Percentiles rank a stretch among this genome's conserved stretches.
phyloP scores from a whole-genome alignment of 2,329 filamentous ascomycete species.

The Fusarium mangiferae region DNA sequence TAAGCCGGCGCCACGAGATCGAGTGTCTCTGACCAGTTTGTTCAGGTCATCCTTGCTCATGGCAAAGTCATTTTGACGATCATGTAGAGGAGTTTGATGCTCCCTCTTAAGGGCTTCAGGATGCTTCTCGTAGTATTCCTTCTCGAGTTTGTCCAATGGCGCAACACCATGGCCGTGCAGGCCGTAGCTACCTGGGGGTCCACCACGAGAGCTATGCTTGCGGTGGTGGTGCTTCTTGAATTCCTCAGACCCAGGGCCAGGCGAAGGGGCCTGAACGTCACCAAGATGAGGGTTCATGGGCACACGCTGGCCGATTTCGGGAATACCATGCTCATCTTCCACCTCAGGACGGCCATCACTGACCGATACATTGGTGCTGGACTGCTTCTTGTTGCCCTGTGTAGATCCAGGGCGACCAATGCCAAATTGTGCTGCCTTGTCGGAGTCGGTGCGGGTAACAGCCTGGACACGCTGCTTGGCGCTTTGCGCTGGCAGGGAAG shows the following conservation, averaged over 20 bases:
- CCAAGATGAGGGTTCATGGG: constrained; percentile 94
- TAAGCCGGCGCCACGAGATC: constrained; percentile 61
- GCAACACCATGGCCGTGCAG: constrained; percentile 86
- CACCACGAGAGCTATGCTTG: constrained; percentile 75
- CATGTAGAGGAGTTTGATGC: constrained; percentile 65
- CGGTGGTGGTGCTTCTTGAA: constrained; percentile 70
- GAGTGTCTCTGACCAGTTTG: constrained; percentile 83
- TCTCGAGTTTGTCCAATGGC: constrained; percentile 83
- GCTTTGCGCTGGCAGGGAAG: constrained; percentile 81
- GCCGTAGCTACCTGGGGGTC: constrained; percentile 90
- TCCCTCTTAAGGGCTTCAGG: constrained; percentile 84
- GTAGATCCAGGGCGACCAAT: constrained; percentile 72
- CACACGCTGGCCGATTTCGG: constrained; percentile 90
- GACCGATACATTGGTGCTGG: constrained; percentile 66
- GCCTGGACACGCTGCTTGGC: constrained; percentile 84
- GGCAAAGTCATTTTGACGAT: constrained; percentile 76
- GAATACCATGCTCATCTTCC: constrained; percentile 87
- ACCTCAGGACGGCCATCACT: constrained; percentile 60
- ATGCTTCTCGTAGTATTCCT: constrained; percentile 92
- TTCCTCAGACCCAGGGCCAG: constrained; percentile 64
- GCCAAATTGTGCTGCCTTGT: constrained; percentile 83
- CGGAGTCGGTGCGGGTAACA: constrained; percentile 93
- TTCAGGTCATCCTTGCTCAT: constrained; percentile 92
- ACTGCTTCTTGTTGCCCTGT: constrained; percentile 71
- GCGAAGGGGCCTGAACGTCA: constrained; percentile 95